Conservation (phyloP, 1,284 basidiomycete species). For the Peniophora sp. region DNA sequence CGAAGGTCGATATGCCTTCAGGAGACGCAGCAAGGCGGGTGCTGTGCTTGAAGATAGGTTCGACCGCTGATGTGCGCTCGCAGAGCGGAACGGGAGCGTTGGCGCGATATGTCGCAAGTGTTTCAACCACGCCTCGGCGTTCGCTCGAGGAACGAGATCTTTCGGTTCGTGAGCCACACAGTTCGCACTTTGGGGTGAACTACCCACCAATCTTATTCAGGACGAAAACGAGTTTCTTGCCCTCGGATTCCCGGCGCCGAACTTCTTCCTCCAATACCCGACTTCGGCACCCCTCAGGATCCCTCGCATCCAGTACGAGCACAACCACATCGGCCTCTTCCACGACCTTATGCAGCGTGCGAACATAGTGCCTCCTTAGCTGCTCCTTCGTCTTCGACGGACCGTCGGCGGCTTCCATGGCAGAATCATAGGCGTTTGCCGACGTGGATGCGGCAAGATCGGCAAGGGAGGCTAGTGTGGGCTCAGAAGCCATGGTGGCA, state of each 20-base stretch:
- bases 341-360: slow-evolving; percentile 83
- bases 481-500: slow-evolving; percentile 62
- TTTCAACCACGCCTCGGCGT: slow-evolving; percentile 87
- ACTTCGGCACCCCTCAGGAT: slow-evolving; percentile 86
- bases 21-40: slow-evolving; percentile 75
- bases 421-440: slow-evolving; percentile 19
- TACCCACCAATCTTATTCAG: slow-evolving; percentile 86
- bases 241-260: slow-evolving; percentile 71
- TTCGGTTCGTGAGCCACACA: slow-evolving; percentile 2
- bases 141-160: slow-evolving; percentile 88
- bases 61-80: slow-evolving; percentile 71
- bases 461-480: slow-evolving; percentile 15
- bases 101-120: slow-evolving; percentile 89
- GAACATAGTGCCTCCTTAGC: slow-evolving; percentile 61
- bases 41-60: slow-evolving; percentile 75
- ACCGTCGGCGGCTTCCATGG: slow-evolving; percentile 9
- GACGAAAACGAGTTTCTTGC: slow-evolving; percentile 85
- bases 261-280: slow-evolving; percentile 88
- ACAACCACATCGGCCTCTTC: slow-evolving; percentile 90
- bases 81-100: slow-evolving; percentile 90
- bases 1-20: slow-evolving; percentile 86
- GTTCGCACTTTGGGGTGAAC: background rate
- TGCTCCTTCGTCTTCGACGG: slow-evolving; percentile 57
- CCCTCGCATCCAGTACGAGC: slow-evolving; percentile 82
- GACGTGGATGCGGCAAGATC: slow-evolving; percentile 16